Conservation (phyloP, 2,329 filamentous ascomycete species). For the Rutstroemia sp. region DNA sequence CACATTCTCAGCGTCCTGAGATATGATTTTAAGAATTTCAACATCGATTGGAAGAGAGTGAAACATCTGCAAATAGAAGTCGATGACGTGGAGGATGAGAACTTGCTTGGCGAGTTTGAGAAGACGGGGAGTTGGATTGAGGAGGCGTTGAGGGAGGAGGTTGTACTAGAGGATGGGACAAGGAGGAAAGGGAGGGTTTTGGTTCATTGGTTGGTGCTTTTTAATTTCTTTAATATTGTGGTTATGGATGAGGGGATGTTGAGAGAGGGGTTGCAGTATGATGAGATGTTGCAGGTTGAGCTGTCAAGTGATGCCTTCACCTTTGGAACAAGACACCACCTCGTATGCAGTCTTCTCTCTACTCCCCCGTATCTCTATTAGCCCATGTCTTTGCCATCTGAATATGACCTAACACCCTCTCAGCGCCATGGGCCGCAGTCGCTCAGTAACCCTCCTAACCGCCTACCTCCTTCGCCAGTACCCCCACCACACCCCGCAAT, state of each 20-base stretch:
- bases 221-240: slow-evolving; percentile 13
- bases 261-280: neutral
- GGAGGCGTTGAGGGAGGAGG: slow-evolving; percentile 54
- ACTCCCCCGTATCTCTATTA: neutral
- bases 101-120: slow-evolving; percentile 76
- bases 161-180: slow-evolving; percentile 39
- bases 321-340: neutral
- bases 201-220: slow-evolving; percentile 58
- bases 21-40: slow-evolving; percentile 50
- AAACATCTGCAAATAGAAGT: slow-evolving; percentile 74
- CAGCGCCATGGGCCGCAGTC: slow-evolving; percentile 94
- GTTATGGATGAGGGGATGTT: neutral
- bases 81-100: slow-evolving; percentile 84
- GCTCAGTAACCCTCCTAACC: slow-evolving; percentile 75
- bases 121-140: slow-evolving; percentile 78
- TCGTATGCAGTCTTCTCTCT: neutral
- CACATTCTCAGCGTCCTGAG: slow-evolving; percentile 82
- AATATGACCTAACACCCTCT: slow-evolving; percentile 13
- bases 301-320: neutral
- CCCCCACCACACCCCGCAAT: slow-evolving; percentile 39
- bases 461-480: slow-evolving; percentile 76
- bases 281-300: neutral
- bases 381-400: neutral
- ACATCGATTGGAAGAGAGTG: slow-evolving; percentile 45
- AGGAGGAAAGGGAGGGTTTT: slow-evolving; percentile 50